Base-by-base conservation (phyloP, 176 grass and related monocot genomes). In the Musa itinerans region DNA sequence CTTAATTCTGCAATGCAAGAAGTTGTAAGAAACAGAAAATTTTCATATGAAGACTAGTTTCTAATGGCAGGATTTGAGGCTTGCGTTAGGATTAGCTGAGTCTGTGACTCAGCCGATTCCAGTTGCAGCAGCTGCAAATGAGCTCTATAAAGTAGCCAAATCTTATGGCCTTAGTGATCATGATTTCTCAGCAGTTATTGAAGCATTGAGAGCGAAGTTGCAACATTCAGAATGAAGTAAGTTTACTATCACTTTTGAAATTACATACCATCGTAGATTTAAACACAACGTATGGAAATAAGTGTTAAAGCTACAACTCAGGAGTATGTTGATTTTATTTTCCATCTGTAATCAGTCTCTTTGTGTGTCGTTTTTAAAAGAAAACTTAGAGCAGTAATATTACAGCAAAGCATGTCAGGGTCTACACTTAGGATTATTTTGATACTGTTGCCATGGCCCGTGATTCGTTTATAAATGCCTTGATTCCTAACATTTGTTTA, bases 71-170 rank as follows among this genome's bases (percentile, higher is more conserved):
- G 94, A 98, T 79, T 57, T 98, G 73, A 93, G 90, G 71, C 86
- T 93, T 48, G 88, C 90, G n/a, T 73, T 93, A 56, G 84, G 82
- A 64, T 86, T 93, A 74, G 84, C 88, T 65, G 88, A 98, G 79
- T 89, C 90, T 0, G 88, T 91, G 19, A 93, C 88, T 34, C 94
- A 93, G 73, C 57, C 90, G 72, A 91, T 90, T 71, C 90, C 94
- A 72, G 93, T 87, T 55, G 90, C 83, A 8, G 94, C 90, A 24
- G 88, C 86, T 34, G 81, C 94, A 43, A 91, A 98, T 79, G 90
- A 98, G 80, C 82, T 91, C 54, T 89, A 98, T 84, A 93, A 98
- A 84, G 82, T 83, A 55, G 90, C 86, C 3, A 91, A 89, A 73
- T 91, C 86, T 50, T 80, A 87, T 7, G 94, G 88, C 64, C 82